These are phyloP conservation scores for Geranomyces michiganensis DNA, from an alignment of 192 early-diverging fungal species.

Conservation along the genomic window DNA sequence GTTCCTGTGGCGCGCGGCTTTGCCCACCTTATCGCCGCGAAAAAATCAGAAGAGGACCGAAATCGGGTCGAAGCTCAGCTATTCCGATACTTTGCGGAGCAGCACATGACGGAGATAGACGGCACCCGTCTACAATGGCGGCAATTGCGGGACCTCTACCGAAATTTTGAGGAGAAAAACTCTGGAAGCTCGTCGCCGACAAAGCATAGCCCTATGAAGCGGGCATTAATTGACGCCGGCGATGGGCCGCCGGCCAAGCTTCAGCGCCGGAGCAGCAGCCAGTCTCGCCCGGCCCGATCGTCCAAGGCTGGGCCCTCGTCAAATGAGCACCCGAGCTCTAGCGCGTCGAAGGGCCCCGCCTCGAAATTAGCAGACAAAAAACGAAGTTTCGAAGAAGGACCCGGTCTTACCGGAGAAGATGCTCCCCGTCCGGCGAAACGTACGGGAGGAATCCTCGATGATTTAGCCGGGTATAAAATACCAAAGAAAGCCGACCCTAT, in stretches of 20 bases:
- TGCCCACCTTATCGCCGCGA: background rate
- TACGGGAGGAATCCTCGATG: background rate
- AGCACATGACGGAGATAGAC: conserved; percentile 7
- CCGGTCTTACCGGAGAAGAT: background rate
- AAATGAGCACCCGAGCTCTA: background rate
- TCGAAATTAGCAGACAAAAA: background rate
- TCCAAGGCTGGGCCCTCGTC: background rate
- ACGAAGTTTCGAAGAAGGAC: conserved; percentile 4
- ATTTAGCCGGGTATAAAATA: background rate
- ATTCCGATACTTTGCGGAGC: conserved; percentile 22
- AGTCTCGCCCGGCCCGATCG: background rate
- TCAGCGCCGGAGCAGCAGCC: background rate
- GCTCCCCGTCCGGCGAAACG: background rate
- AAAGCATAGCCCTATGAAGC: background rate
- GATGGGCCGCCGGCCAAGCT: background rate
- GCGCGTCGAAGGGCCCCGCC: background rate
- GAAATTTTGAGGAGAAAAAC: background rate
- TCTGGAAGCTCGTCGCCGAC: background rate
- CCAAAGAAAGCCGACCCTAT: conserved; percentile 1
- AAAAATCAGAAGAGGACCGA: background rate
- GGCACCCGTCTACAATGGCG: conserved; percentile 14
- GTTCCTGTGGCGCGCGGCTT: conserved; percentile 6
- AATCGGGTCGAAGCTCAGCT: conserved; percentile 20
- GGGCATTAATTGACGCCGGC: background rate
- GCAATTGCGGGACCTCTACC: background rate